Base-by-base conservation (phyloP, 306 rosid genomes). In the Senna siamea region DNA sequence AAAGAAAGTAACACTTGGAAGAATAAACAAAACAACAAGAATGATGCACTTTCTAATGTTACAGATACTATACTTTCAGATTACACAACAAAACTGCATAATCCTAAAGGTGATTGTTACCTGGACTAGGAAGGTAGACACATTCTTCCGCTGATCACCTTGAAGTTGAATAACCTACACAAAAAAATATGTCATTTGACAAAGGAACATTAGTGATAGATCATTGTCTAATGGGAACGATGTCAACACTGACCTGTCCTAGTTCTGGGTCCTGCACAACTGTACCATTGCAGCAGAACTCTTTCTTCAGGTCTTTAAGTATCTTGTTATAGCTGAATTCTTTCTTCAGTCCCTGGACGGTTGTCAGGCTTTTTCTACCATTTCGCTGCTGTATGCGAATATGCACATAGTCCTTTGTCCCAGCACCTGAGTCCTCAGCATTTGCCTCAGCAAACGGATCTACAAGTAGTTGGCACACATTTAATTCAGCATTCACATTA, bases 381-480 rank as follows among this genome's bases (percentile, higher is more conserved):
- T 91, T 91, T 19, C 97, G 74, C 87, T 91, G 97, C 79, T 91
- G 97, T 43, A 91, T 69, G 13, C 97, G 97, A 69, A 91, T 91
- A 75, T 91, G 95, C 79, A 91, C 95, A 74, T 91, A 91, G 77
- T 91, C 97, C 80, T 91, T 91, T 82, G 96, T 62, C 70, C 97
- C 97, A 80, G 95, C 93, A 81, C 93, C 83, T 9, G 86, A 74
- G 74, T 78, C 86, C 72, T 82, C 86, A 78, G 83, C 83, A 82
- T 78, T 82, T 89, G 97, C 97, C 81, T 91, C 97, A 69, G 97
- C 97, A 89, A 91, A 91, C 67, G 97, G 97, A 86, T 91, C 97
- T 91, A 69, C 4, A 69, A 26, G 14, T 71, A 18, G 4, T n/a
- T 59, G 51, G 30, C 71, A 56, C 46, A 68, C 15, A 70, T 5